Conservation (phyloP, 2,329 filamentous ascomycete species). For the Penicillium fuscoglaucum region DNA sequence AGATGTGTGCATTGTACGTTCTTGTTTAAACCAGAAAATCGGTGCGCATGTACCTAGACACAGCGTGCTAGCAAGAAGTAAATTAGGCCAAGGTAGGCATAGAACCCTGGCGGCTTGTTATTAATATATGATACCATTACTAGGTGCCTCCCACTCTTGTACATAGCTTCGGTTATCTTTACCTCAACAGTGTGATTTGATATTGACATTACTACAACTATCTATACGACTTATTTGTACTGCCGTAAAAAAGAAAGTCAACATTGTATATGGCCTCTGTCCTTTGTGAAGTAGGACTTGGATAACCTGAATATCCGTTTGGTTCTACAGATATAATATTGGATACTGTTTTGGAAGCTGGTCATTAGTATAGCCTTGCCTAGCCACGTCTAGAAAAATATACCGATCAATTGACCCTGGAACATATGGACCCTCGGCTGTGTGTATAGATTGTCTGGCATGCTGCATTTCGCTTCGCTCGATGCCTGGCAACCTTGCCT, state of each 20-base stretch:
- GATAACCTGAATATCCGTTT: background rate
- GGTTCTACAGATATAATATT: background rate
- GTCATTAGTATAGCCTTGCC: background rate
- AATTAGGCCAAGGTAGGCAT: slow-evolving; percentile 6
- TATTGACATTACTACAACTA: background rate
- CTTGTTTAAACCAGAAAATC: slow-evolving; percentile 33
- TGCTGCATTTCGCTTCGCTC: background rate
- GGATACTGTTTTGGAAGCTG: background rate
- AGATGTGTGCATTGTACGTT: slow-evolving; percentile 64
- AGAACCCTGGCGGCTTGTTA: background rate
- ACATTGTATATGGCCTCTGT: background rate
- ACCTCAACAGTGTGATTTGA: background rate
- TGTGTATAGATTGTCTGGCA: background rate
- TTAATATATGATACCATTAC: background rate
- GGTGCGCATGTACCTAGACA: background rate
- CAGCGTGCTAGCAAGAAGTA: background rate
- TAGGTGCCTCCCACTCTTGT: background rate
- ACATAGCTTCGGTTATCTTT: background rate
- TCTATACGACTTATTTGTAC: background rate
- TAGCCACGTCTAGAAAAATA: background rate
- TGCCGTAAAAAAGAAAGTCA: background rate
- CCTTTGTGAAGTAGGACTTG: background rate
- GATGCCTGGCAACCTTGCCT: background rate
- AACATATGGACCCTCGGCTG: background rate
- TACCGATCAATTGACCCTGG: background rate